Base-by-base conservation (phyloP, 2,329 filamentous ascomycete genomes). In the Didymellaceae sp. region DNA sequence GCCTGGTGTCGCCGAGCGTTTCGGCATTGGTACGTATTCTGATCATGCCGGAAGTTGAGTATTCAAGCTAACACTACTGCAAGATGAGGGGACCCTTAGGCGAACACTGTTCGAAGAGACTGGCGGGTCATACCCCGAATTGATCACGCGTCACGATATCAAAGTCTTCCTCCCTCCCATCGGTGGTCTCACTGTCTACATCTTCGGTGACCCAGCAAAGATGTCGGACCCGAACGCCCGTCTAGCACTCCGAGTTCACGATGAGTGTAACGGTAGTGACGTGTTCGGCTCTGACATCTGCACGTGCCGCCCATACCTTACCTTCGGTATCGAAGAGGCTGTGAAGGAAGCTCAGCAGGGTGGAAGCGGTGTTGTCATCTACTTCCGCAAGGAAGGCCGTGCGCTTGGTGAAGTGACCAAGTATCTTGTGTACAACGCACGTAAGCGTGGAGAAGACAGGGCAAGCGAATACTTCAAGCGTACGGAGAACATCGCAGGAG, bases 281-380 rank as follows among this genome's bases (percentile, higher is more conserved):
- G 94, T 97, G 33, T 99, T 97, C 72, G 91, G 93, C 53, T 96
- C 91, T 16, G 94, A 99, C 72, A 99, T 97, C 67, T 97, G 94
- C 77, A 97, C 94, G 9, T 97, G 93, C 75, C 84, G 90, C 48
- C 94, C 94, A 13, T 97, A 97, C 72, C 85, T 97, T 49, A 95
- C 96, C 68, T 97, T 95, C 71, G 94, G 94, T 54, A 95, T 99
- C 55, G 91, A 96, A 68, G 94, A 99, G 75, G 94, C 94, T 10
- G 93, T 99, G 62, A 96, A 95, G 68, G 91, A 97, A 76, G 94
- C 94, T 9, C 94, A 97, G 72, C 91, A 89, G 48, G 93, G 93
- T 44, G 93, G 93, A 38, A 93, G 88, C 63, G 93, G 93, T 48
- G 91, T 97, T 17, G 94, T 97, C 45, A 97, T 97, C 71, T 99